Conservation (phyloP, 192 early-diverging fungal genomes). For the Spinellus fusiger region DNA sequence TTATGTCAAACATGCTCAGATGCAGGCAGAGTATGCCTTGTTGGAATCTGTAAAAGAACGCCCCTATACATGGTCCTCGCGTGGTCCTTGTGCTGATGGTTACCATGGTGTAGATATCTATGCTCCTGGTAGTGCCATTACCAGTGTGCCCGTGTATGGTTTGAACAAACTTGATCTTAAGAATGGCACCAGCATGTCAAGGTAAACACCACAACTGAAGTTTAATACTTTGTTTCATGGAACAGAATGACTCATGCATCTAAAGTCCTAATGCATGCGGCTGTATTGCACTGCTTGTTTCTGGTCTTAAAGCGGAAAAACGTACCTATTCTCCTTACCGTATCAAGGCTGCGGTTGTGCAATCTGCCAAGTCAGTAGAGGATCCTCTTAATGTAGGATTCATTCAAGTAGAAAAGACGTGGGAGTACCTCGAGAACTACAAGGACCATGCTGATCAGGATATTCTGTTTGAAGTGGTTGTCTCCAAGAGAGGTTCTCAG, state of each 20-base stretch:
- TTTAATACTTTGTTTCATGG: not conserved
- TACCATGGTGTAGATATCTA: constrained; percentile 74
- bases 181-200: constrained; percentile 95
- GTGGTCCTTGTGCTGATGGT: constrained; percentile 85
- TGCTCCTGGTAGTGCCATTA: constrained; percentile 90
- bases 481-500: constrained; percentile 32
- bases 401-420: constrained; percentile 84
- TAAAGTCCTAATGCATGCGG: constrained; percentile 79
- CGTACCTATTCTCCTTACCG: constrained; percentile 75
- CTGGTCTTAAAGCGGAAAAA: constrained; percentile 71
- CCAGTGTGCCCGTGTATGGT: constrained; percentile 81
- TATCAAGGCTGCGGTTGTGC: constrained; percentile 71
- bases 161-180: constrained; percentile 62
- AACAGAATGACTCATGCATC: not conserved
- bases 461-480: constrained; percentile 54
- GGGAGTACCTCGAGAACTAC: constrained; percentile 67
- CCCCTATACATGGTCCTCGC: constrained; percentile 83
- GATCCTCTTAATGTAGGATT: constrained; percentile 75
- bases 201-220: not conserved
- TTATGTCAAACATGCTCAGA: constrained; percentile 77
- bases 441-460: constrained; percentile 55
- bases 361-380: constrained; percentile 69
- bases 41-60: constrained; percentile 72
- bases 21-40: constrained; percentile 81
- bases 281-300: constrained; percentile 78